phyloP scores from a whole-genome alignment of 805 yeast genomes.

The Candida pseudoglaebosa region DNA sequence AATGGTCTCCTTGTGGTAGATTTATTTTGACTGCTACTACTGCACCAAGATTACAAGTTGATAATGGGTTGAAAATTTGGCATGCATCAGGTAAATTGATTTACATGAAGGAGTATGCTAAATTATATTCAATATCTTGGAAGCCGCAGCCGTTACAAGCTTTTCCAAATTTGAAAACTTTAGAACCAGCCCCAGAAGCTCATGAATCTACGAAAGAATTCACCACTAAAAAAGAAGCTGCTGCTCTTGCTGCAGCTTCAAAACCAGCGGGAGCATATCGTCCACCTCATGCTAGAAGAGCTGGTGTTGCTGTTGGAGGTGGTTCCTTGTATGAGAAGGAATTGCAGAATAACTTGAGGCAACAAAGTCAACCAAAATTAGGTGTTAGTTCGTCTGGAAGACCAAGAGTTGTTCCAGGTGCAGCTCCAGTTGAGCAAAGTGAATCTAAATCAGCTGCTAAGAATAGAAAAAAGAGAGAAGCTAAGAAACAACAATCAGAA shows the following conservation, averaged over 20 bases:
- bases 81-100: conserved; percentile 81
- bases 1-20: conserved; percentile 98
- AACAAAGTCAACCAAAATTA: conserved; percentile 6
- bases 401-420: conserved; percentile 54
- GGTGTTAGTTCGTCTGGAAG: conserved; percentile 25
- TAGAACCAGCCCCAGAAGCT: conserved; percentile 58
- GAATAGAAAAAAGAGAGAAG: conserved; percentile 73
- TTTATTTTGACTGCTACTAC: conserved; percentile 93
- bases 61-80: conserved; percentile 92
- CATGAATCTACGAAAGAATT: conserved; percentile 68
- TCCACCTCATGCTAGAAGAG: conserved; percentile 89
- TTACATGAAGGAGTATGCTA: conserved; percentile 74
- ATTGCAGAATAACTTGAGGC: conserved; percentile 21
- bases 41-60: conserved; percentile 94
- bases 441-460: conserved; percentile 66
- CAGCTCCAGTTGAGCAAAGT: conserved; percentile 39
- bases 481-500: conserved; percentile 33
- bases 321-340: conserved; percentile 61
- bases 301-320: conserved; percentile 26
- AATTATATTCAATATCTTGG: conserved; percentile 82
- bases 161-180: conserved; percentile 51
- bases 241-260: conserved; percentile 29
- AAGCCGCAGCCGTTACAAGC: conserved; percentile 55
- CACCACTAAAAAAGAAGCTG: conserved; percentile 38
- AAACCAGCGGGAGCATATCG: conserved; percentile 88